Percentiles rank a stretch among this genome's conserved stretches.
phyloP scores from a whole-genome alignment of 805 yeast genomes.

The Saccharomycopsis fermentans region DNA sequence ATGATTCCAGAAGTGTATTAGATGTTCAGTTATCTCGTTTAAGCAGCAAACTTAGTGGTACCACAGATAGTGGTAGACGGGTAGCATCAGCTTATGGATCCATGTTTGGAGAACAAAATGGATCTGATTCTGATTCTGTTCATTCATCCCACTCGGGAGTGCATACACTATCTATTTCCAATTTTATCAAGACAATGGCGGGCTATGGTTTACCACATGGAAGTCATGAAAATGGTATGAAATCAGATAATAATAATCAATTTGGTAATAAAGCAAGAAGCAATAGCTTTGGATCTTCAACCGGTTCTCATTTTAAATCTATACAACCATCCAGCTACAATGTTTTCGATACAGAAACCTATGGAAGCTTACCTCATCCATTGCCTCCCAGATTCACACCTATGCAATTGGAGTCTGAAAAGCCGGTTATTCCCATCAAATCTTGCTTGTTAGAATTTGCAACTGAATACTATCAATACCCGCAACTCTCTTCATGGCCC shows the following conservation, averaged over 20 bases:
- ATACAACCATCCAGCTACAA: conserved; percentile 1
- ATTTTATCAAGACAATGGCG: conserved; percentile 10
- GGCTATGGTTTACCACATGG: conserved; percentile 1
- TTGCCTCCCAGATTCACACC: conserved; percentile 21
- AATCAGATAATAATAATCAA: background rate
- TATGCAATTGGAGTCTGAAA: conserved; percentile 22
- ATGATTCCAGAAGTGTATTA: background rate
- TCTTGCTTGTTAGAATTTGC: conserved; percentile 66
- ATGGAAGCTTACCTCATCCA: conserved; percentile 15
- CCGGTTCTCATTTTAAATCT: conserved; percentile 6
- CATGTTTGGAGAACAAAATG: conserved; percentile 2
- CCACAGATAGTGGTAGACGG: conserved; percentile 1
- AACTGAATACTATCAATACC: conserved; percentile 89
- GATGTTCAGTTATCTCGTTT: background rate
- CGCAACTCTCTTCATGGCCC: conserved; percentile 38
- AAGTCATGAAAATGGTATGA: background rate
- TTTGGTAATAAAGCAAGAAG: background rate
- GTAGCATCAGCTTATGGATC: conserved; percentile 7
- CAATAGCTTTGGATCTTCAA: background rate
- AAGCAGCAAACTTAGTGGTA: background rate
- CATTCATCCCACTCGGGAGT: background rate
- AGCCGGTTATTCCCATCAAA: conserved; percentile 41
- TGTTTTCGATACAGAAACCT: conserved; percentile 1
- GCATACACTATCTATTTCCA: conserved; percentile 9
- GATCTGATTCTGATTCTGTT: background rate